Base-by-base conservation (phyloP, 164 flowering plant genomes). In the Nymphaea thermarum region DNA sequence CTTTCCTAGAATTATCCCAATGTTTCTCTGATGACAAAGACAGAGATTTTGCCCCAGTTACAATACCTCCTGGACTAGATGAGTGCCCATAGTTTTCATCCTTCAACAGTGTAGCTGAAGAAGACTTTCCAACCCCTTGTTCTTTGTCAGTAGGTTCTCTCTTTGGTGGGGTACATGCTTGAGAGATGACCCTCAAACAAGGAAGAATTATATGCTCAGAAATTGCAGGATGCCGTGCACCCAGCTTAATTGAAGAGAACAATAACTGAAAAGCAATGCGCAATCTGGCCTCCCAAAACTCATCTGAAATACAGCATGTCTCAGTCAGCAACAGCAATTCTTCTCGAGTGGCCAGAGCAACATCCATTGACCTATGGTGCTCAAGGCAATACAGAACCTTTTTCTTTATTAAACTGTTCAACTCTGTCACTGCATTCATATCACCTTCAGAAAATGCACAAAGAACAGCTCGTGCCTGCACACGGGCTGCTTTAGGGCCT, bases 301-400 rank as follows among this genome's bases (percentile, higher is more conserved):
- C 99, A 85, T 95, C 99, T 43, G 89, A 76, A 71, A 90, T 77
- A 18, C 97, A 87, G 77, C 97, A 95, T 14, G 89, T 88, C 79
- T 95, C 98, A 41, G 99, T 90, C 71, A 95, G 98, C 81, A 95
- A 76, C 63, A 86, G 80, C 79, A 95, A 65, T 76, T 95, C 99
- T 77, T 95, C 99, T 42, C 96, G 84, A 41, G 93, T 87, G 66
- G 97, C 89, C 65, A 86, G 65, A 16, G 99, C 88, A 76, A 95
- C 87, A 77, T 95, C 99, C 89, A 92, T 86, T 65, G 99, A 92
- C 7, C 97, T 94, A 81, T 95, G 98, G 76, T 95, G 99, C 68
- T 95, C 99, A 74, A 92, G 91, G 79, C 98, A 95, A 72, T 95
- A 95, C 80, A 82, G 78, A 42, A 92, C 97, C 76, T 92, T 95